Base-by-base conservation (phyloP, 140 eudicot genomes). In the Artemisia princeps region DNA sequence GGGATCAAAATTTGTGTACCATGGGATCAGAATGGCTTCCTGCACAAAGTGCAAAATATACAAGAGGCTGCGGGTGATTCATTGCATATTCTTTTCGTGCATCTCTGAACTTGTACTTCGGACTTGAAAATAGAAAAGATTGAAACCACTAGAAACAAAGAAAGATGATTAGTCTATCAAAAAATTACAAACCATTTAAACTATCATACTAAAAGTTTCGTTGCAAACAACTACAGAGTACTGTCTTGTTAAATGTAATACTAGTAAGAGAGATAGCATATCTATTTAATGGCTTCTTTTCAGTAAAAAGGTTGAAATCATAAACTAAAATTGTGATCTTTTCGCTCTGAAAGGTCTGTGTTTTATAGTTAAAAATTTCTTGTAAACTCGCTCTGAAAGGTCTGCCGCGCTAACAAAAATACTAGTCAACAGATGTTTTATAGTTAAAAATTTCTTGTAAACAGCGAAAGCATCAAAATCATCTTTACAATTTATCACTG, bases 11-110 rank as follows among this genome's bases (percentile, higher is more conserved):
- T 10, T 12, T 49, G 62, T 73, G 64, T 87, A 91, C 97, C 87
- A 80, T 73, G 28, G 97, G 95, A 68, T 91, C 97, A 15, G 95
- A 91, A 68, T 80, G 82, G 80, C 82, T 83, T 74, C 97, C 97
- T 15, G 87, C 85, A 68, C 89, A 79, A 19, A 87, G 87, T 14
- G 91, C 92, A 69, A 91, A 87, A 62, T 83, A 75, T 48, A 77
- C 57, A 23, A 85, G 97, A 62, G 97, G 92, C 66, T 87, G 92
- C 0, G 86, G 81, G 62, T 71, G 83, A 60, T 77, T 79, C 55
- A 80, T 73, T 33, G 84, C 86, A 55, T 79, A 91, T 19, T 81
- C 68, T 71, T 78, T 81, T 51, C 84, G 73, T 10, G 69, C 74
- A 55, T 77, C 96, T 72, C 87, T 72, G n/a, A 87, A 81, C 79